Evolutionary conservation across 306 rosid species (phyloP), one percentile per base, ranked within the genome.

Genomic region (Amphicarpaea edgeworthii): DNA sequence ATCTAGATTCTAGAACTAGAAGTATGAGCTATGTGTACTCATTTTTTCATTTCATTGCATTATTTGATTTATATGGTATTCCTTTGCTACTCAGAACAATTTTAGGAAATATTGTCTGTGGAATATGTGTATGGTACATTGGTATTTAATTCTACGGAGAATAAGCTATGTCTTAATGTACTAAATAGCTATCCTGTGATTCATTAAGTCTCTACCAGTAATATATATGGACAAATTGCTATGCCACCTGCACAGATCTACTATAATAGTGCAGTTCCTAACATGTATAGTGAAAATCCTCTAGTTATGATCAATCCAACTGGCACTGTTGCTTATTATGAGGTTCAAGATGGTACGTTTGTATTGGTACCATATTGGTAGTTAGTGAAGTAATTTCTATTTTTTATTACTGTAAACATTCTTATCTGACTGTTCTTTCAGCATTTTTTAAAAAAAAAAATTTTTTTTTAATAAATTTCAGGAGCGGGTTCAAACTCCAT

Each of bases 161-260:
- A n/a, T 61, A 45, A 46, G 64, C 74, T 54, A 4, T 50, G 70
- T 37, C 15, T 62, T 46, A 38, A 46, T 23, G 37, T 43, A 50
- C 32, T 28, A n/a, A n/a, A n/a, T n/a, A n/a, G n/a, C n/a, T n/a
- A n/a, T n/a, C n/a, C n/a, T n/a, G n/a, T n/a, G n/a, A n/a, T n/a
- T n/a, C n/a, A n/a, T n/a, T n/a, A n/a, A 70, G 32, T 28, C 32
- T 5, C 32, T 2, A 28, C 65, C 55, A 73, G 69, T 75, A 88
- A 79, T 66, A 72, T 89, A 66, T 92, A 88, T 83, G 96, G 88
- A 72, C 91, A 85, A 53, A 79, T 86, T 79, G 82, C 84, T 19
- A 70, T 90, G 77, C 85, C 88, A 23, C 90, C 78, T 41, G 72
- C 88, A 47, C 92, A 90, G 79, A 62, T 88, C 76, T 96, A 86